A percentile compares a stretch with the other conserved stretches of the same genome.
Evolutionary conservation across 805 yeast species (phyloP).

Genomic region (Debaryomyces castellii): DNA sequence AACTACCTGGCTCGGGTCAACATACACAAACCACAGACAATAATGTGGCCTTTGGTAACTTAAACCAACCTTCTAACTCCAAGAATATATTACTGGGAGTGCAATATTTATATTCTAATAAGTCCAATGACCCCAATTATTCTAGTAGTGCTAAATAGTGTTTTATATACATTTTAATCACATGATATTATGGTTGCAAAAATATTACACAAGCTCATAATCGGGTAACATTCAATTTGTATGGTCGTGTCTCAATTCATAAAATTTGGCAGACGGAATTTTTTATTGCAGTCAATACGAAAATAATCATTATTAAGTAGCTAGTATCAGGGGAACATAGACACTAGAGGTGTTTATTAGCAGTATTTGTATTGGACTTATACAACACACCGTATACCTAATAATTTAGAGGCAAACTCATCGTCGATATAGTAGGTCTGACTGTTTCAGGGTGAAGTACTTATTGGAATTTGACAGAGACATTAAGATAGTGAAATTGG

Average conservation of each 20-base stretch:
- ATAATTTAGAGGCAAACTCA: neutral
- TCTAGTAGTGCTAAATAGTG: neutral
- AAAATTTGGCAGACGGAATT: slow-evolving; percentile 8
- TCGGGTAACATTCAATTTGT: slow-evolving; percentile 4
- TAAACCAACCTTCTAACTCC: neutral
- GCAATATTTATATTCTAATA: too few relatives aligned
- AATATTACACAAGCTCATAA: slow-evolving; percentile 3
- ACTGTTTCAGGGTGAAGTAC: neutral
- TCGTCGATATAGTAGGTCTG: neutral
- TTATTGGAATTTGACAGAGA: neutral
- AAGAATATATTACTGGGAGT: neutral
- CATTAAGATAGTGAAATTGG: neutral
- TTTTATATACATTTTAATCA: neutral
- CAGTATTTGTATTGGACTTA: neutral
- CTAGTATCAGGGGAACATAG: neutral
- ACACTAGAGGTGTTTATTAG: neutral
- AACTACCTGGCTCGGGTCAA: neutral
- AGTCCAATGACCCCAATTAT: too few relatives aligned
- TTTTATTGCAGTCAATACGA: slow-evolving; percentile 9
- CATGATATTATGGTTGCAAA: slow-evolving; percentile 7
- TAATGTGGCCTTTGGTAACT: neutral
- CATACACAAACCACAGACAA: neutral
- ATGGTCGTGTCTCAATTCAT: slow-evolving; percentile 3
- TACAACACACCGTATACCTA: neutral
- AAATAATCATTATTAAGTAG: neutral